Evolutionary conservation across 257 asterid genomes (phyloP), one percentile per base, ranked within the genome.

Genomic region (Phtheirospermum japonicum): DNA sequence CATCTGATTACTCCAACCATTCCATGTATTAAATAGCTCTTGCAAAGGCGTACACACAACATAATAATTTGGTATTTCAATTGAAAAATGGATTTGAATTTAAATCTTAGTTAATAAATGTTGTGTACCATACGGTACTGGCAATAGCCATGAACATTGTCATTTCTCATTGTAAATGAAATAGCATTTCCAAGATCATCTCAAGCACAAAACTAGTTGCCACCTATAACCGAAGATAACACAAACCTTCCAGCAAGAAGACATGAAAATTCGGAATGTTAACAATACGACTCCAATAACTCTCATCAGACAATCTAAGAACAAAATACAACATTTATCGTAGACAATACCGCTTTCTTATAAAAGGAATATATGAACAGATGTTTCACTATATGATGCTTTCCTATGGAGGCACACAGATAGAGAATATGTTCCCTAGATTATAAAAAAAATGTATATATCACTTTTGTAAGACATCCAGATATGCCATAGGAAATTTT

Each of bases 151-250:
- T 0, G 33, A n/a, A 43, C 4, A 32, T 9, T 30, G 36, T 28
- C 39, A 5, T 14, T 46, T 48, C 31, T 48, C 14, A 48, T 42
- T 16, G 42, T 62, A 30, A 28, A 48, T 20, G 37, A 33, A 8
- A 50, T 50, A 16, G 39, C 12, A 50, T 4, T 17, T 50, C 36
- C 49, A 64, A 31, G 19, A 31, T 33, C 46, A 59, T 20, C 48
- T 40, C 52, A 42, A 18, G 37, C 37, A 17, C 14, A 30, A 28
- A 14, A 43, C 26, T 40, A 50, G 37, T 52, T 53, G 63, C 53
- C 6, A 55, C 66, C 56, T 54, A 59, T 30, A 43, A 61, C 26
- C 57, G 18, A 32, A 7, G 36, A 52, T 19, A 53, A 14, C 0
- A 6, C 33, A 43, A 31, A 23, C 43, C 37, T 20, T 23, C 53